Evolutionary conservation across 441 rosid species (phyloP).

Genomic region (Iberis amara): DNA sequence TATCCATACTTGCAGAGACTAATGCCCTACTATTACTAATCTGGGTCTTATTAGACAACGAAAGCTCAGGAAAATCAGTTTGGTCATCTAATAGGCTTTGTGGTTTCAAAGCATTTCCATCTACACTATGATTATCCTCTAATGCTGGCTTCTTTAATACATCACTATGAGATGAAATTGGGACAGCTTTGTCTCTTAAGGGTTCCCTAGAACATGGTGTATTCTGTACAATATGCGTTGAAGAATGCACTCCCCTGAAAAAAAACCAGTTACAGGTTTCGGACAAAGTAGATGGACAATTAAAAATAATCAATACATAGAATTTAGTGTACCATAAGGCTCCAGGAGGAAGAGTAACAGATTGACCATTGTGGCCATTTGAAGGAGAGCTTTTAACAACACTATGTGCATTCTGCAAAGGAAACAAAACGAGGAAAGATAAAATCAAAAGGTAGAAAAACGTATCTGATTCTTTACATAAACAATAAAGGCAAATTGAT

Average conservation of each 20-base stretch:
- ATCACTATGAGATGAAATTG: conserved; percentile 17
- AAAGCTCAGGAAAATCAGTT: conserved; percentile 29
- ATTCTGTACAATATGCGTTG: no score
- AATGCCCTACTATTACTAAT: conserved; percentile 31
- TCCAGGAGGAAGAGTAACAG: conserved; percentile 44
- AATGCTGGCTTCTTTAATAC: conserved; percentile 23
- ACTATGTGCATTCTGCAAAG: conserved; percentile 32
- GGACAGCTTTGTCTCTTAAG: no score
- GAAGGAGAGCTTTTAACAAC: conserved; percentile 31
- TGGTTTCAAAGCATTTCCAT: conserved; percentile 28
- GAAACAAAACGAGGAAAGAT: not conserved
- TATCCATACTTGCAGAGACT: conserved; percentile 32
- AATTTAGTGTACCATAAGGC: conserved; percentile 42
- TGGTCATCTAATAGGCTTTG: conserved; percentile 22
- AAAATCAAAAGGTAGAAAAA: conserved; percentile 14
- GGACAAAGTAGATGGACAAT: not conserved
- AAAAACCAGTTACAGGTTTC: conserved; percentile 19
- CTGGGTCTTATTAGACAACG: conserved; percentile 25
- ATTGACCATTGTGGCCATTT: conserved; percentile 29
- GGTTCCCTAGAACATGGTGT: no score
- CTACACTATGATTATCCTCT: conserved; percentile 15
- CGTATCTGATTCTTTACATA: no score
- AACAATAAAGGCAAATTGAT: conserved; percentile 1
- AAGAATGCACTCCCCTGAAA: conserved; percentile 53
- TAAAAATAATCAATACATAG: not conserved